Percentiles rank a stretch among this genome's conserved stretches.
phyloP scores from a whole-genome alignment of 768 basidiomycete species.

The Ramaria sp. region DNA sequence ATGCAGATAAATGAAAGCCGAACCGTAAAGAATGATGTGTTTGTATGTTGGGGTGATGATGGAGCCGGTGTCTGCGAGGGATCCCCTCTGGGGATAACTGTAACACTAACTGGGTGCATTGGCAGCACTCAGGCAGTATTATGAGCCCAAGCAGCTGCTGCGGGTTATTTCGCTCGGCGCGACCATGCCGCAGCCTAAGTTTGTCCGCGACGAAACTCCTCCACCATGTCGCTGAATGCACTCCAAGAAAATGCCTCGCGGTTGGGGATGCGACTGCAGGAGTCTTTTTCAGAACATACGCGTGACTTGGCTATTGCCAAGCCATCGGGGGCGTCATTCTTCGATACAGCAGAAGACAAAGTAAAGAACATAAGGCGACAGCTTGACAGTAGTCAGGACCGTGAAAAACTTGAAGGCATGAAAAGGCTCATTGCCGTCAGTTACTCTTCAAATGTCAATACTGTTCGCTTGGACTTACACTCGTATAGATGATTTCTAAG shows the following conservation, averaged over 20 bases:
- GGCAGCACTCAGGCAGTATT: too few species aligned
- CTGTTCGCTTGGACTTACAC: constrained; percentile 4
- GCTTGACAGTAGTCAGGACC: constrained; percentile 79
- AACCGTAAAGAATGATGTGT: too few species aligned
- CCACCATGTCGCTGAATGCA: constrained; percentile 11
- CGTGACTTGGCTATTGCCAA: constrained; percentile 56
- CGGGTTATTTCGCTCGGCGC: neutral
- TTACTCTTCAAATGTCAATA: constrained; percentile 12
- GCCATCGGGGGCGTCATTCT: constrained; percentile 43
- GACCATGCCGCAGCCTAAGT: neutral
- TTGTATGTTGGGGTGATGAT: too few species aligned
- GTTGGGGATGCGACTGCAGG: constrained; percentile 73
- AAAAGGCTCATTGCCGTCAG: constrained; percentile 87
- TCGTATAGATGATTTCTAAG: constrained; percentile 75
- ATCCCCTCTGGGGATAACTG: too few species aligned
- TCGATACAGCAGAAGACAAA: constrained; percentile 72
- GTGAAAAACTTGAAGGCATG: constrained; percentile 91
- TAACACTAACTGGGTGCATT: too few species aligned
- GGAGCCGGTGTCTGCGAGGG: too few species aligned
- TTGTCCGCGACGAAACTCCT: neutral
- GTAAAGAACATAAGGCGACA: constrained; percentile 74
- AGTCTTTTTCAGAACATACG: constrained; percentile 72
- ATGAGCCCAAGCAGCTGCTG: too few species aligned
- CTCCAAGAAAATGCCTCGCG: constrained; percentile 78
- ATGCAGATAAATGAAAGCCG: too few species aligned